Evolutionary conservation across 345 rosid species (phyloP).

Genomic region (Ceriops decandra): DNA sequence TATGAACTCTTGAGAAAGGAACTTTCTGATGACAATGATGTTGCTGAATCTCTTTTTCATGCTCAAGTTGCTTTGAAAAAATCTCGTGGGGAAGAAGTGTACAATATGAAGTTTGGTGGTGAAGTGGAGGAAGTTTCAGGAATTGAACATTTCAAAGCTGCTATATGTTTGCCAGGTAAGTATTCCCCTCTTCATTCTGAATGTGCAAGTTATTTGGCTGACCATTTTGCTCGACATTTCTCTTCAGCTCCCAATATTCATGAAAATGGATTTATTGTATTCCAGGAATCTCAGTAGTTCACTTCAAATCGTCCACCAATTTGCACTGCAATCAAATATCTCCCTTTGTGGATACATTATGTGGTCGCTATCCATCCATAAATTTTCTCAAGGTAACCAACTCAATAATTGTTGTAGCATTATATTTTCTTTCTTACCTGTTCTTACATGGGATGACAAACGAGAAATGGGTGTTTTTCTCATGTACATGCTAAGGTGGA

Average conservation of each 20-base stretch:
- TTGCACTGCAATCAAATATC: conserved; percentile 82
- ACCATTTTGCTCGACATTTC: background rate
- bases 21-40: conserved; percentile 70
- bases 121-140: conserved; percentile 75
- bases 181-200: background rate
- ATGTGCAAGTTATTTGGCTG: too few species aligned
- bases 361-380: conserved; percentile 78
- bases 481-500: conserved; percentile 55
- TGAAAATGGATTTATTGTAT: conserved; percentile 2
- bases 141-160: conserved; percentile 75
- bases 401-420: background rate
- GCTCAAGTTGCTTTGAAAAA: conserved; percentile 91
- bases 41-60: conserved; percentile 87
- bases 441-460: background rate
- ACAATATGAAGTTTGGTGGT: conserved; percentile 92
- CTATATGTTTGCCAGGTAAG: conserved; percentile 72
- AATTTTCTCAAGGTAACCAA: conserved; percentile 72
- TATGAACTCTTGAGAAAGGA: conserved; percentile 77
- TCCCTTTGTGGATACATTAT: conserved; percentile 62
- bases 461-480: conserved; percentile 4
- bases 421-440: background rate
- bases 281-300: conserved; percentile 76
- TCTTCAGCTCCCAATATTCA: too few species aligned
- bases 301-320: conserved; percentile 55
- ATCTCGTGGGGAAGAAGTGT: conserved; percentile 85